Base-by-base conservation (phyloP, 164 flowering plant species). In the Tetrastigma voinierianum region DNA sequence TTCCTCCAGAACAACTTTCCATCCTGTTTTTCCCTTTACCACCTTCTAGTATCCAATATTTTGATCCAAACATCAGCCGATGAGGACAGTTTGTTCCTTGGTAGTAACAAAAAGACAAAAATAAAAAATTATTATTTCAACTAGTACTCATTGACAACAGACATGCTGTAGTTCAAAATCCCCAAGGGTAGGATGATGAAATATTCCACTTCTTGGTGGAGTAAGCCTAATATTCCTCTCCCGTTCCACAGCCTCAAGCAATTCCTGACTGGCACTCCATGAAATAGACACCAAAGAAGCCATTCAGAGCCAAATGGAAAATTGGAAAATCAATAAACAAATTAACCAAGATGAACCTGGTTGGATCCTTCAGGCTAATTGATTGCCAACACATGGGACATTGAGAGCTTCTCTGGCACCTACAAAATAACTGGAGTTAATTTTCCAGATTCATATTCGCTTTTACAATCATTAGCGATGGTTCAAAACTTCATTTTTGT, bases 361-460 rank as follows among this genome's bases (percentile, higher is more conserved):
- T 73, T 11, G 92, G 84, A 74, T 90, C 97, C 77, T 89, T 90
- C 70, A 90, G 83, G 69, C 87, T 86, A 66, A 90, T 77, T 45
- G 86, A 54, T 66, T 89, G 97, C 94, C 92, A 87, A 68, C 97
- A 90, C 92, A 89, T 87, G 10, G 97, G 97, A 73, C 97, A 90
- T 55, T 90, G 91, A 20, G 97, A 86, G 68, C 97, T 89, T 76
- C 97, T 84, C 66, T 90, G 97, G 63, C 92, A 89, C 97, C 97
- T 90, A 55, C 19, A 70, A 59, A n/a, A 60, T 2, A 48, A 51
- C 13, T 10, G 58, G 12, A 25, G 40, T 25, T 25, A 48, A 67
- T 13, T 48, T 48, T 10, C 17, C 9, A 46, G 46, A 16, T 61
- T 61, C 17, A 19, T 12, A 19, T 12, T 18, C 20, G 32, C 19